phyloP scores from a whole-genome alignment of 1,284 basidiomycete genomes.

The Ustilago vetiveriae region DNA sequence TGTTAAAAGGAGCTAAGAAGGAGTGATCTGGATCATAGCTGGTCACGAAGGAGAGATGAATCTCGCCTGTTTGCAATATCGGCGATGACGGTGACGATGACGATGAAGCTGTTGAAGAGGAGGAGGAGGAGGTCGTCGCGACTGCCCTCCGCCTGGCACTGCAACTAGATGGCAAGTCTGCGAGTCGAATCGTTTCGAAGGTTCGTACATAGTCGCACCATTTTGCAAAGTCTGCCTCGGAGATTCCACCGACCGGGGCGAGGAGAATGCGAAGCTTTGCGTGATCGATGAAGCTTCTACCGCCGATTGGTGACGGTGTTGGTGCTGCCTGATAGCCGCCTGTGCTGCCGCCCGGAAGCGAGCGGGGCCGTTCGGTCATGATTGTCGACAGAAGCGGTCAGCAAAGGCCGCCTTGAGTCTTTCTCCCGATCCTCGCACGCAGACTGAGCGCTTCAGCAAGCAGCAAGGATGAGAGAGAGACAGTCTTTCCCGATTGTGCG shows the following conservation, averaged over 20 bases:
- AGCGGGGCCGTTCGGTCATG: constrained; percentile 7
- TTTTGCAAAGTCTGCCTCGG: constrained; percentile 54
- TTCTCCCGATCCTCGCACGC: too few species aligned
- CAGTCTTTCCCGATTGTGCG: too few species aligned
- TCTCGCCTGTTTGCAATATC: constrained; percentile 57
- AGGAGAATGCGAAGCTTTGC: constrained; percentile 63
- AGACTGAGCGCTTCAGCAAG: too few species aligned
- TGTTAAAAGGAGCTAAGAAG: constrained; percentile 63
- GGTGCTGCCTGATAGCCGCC: constrained; percentile 18
- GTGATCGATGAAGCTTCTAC: constrained; percentile 47
- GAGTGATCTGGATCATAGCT: constrained; percentile 61
- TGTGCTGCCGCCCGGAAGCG: constrained; percentile 1
- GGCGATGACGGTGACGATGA: constrained; percentile 17
- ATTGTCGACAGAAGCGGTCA: too few species aligned
- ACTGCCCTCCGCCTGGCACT: constrained; percentile 16
- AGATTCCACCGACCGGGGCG: constrained; percentile 54
- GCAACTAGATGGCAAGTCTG: constrained; percentile 51
- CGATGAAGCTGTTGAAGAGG: background rate
- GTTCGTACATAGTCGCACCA: constrained; percentile 56
- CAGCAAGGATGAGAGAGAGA: too few species aligned
- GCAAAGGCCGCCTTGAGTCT: too few species aligned
- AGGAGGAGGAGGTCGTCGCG: background rate
- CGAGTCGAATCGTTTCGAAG: constrained; percentile 53
- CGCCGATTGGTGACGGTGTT: constrained; percentile 43
- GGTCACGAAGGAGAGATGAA: constrained; percentile 63